Conservation (phyloP, 2,329 filamentous ascomycete species). For the Botrytis tulipae region DNA sequence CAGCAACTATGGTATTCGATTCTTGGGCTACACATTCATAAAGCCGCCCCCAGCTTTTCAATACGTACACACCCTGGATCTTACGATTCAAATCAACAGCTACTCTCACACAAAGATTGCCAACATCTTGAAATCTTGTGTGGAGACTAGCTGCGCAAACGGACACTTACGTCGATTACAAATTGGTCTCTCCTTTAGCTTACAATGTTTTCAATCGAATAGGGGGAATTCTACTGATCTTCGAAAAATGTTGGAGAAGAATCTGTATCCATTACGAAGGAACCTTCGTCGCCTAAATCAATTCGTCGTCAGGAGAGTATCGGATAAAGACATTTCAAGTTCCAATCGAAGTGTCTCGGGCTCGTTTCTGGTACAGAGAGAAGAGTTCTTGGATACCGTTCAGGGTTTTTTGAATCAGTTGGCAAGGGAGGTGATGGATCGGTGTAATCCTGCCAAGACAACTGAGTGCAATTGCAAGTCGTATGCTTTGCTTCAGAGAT, state of each 20-base stretch:
- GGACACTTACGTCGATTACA: conserved; percentile 18
- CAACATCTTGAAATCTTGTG: conserved; percentile 15
- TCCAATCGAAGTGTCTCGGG: conserved; percentile 8
- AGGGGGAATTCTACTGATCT: conserved; percentile 12
- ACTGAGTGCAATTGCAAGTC: background rate
- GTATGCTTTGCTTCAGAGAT: background rate
- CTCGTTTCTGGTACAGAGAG: conserved; percentile 5
- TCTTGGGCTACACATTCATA: conserved; percentile 20
- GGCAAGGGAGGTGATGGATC: conserved; percentile 12
- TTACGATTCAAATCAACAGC: conserved; percentile 21
- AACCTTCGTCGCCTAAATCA: conserved; percentile 15
- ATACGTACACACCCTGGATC: conserved; percentile 19
- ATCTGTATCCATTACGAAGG: conserved; percentile 15
- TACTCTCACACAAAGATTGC: conserved; percentile 20
- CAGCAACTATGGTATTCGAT: conserved; percentile 20
- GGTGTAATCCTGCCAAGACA: conserved; percentile 4
- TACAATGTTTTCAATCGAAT: conserved; percentile 13
- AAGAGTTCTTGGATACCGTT: conserved; percentile 18
- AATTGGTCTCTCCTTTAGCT: conserved; percentile 19
- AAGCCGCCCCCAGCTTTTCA: conserved; percentile 17
- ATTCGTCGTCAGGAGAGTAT: conserved; percentile 11
- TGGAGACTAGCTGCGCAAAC: conserved; percentile 18
- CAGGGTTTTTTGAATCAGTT: conserved; percentile 18
- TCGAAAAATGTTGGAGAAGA: conserved; percentile 17
- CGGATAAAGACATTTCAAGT: conserved; percentile 2